A percentile compares a stretch with the other conserved stretches of the same genome.
Conservation (phyloP, 225 moss, liverwort and hornwort species). For the Bryum argenteum region DNA sequence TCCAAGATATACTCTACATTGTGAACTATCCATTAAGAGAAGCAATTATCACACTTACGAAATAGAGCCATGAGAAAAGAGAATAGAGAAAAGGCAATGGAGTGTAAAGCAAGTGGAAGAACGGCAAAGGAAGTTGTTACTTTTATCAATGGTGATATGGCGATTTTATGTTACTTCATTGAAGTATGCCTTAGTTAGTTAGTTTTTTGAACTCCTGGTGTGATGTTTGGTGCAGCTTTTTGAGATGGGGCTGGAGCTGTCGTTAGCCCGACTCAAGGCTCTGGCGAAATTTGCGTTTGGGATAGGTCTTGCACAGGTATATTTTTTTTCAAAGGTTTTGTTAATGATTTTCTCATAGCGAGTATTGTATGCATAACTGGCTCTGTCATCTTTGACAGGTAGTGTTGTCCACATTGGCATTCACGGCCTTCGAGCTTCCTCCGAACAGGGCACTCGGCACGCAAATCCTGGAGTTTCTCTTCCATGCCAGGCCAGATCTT, state of each 20-base stretch:
- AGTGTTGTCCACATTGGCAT: slow-evolving; percentile 79
- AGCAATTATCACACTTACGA: too few relatives aligned
- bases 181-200: neutral
- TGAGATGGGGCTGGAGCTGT: slow-evolving; percentile 99
- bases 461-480: slow-evolving; percentile 81
- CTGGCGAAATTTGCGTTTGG: slow-evolving; percentile 97
- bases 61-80: neutral
- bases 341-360: neutral
- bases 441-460: slow-evolving; percentile 89
- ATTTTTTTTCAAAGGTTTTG: neutral
- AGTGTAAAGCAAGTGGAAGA: neutral
- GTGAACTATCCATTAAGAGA: too few relatives aligned
- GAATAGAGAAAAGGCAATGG: neutral
- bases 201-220: slow-evolving; percentile 3
- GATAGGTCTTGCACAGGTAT: slow-evolving; percentile 94
- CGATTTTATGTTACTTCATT: too few relatives aligned
- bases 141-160: neutral
- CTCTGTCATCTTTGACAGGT: slow-evolving; percentile 53
- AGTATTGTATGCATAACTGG: neutral
- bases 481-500: slow-evolving; percentile 92
- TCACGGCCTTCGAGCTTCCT: slow-evolving; percentile 97
- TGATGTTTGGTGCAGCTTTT: slow-evolving; percentile 67
- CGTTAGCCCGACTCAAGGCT: slow-evolving; percentile 86
- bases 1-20: too few relatives aligned
- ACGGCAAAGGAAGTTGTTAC: neutral